These are phyloP conservation scores for Gentiana dahurica DNA, from an alignment of 257 asterid species.

Conservation along the genomic window DNA sequence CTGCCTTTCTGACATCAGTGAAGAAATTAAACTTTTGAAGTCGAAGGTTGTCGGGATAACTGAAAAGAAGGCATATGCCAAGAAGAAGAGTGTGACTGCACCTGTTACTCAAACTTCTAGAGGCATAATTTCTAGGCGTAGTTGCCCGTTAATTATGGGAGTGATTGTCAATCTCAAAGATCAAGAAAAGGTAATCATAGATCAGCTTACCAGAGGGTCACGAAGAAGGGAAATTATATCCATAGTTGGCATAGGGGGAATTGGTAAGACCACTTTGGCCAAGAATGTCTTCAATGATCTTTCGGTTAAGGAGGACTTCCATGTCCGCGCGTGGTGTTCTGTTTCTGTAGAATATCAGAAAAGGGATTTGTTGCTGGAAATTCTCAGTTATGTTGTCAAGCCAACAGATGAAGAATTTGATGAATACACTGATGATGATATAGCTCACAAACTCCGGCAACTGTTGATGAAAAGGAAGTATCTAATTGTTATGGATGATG, in stretches of 20 bases:
- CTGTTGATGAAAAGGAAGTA: not conserved
- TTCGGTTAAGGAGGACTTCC: not conserved
- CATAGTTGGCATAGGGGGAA: constrained; percentile 15
- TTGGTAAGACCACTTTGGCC: constrained; percentile 14
- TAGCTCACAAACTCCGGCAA: not conserved
- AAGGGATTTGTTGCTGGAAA: not conserved
- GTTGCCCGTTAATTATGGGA: not conserved
- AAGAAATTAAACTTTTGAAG: not conserved
- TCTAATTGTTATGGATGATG: not conserved
- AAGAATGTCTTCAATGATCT: not conserved
- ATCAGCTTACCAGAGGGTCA: not conserved
- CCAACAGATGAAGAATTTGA: not conserved
- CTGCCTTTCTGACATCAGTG: not conserved
- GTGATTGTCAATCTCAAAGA: constrained; percentile 1
- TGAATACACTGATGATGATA: not conserved
- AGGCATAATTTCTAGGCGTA: not conserved
- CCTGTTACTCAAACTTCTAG: too few species aligned
- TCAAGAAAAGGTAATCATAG: not conserved
- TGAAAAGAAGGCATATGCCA: not conserved
- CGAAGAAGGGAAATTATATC: not conserved
- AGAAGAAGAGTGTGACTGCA: too few species aligned
- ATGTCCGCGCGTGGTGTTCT: constrained; percentile 10
- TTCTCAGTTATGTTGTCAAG: not conserved
- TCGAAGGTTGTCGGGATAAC: too few species aligned
- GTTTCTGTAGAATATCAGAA: constrained; percentile 4